A percentile compares a stretch with the other conserved stretches of the same genome.
These are phyloP conservation scores for Talaromyces sp. DNA, from an alignment of 2,329 filamentous ascomycete genomes.

Conservation along the genomic window DNA sequence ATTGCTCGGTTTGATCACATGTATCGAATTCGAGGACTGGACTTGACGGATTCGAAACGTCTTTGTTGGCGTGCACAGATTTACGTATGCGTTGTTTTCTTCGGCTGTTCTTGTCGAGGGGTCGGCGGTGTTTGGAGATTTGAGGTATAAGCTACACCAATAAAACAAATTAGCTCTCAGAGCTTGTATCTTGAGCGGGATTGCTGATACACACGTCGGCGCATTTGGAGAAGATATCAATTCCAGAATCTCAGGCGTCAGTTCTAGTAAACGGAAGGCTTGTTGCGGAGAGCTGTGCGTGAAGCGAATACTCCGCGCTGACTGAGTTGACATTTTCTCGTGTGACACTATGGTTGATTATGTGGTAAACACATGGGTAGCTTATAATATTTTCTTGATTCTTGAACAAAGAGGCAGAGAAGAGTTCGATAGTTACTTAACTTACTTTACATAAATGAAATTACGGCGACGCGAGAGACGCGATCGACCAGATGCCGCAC, in stretches of 20 bases:
- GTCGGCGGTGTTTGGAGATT: constrained; percentile 31
- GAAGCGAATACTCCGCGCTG: constrained; percentile 33
- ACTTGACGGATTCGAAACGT: constrained; percentile 60
- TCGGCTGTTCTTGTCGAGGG: constrained; percentile 24
- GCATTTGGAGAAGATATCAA: constrained; percentile 47
- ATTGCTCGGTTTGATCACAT: constrained; percentile 46
- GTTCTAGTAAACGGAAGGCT: constrained; percentile 55
- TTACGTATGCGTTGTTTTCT: constrained; percentile 40
- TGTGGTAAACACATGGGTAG: too few relatives aligned
- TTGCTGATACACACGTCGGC: constrained; percentile 27
- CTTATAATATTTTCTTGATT: too few relatives aligned
- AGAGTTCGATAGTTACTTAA: neutral
- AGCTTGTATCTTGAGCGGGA: neutral
- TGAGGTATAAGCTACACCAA: constrained; percentile 37
- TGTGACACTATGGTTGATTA: neutral
- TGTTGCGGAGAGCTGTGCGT: constrained; percentile 44
- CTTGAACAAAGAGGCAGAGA: neutral
- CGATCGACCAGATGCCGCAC: constrained; percentile 22
- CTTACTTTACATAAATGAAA: neutral
- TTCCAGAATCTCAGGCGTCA: constrained; percentile 53
- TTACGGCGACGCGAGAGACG: constrained; percentile 17
- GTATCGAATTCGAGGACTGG: constrained; percentile 60
- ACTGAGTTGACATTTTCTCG: constrained; percentile 36
- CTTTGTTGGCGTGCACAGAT: constrained; percentile 54
- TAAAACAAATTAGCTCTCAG: neutral